Conservation (phyloP, 1,284 basidiomycete species). For the Cutaneotrichosporon spelunceum region DNA sequence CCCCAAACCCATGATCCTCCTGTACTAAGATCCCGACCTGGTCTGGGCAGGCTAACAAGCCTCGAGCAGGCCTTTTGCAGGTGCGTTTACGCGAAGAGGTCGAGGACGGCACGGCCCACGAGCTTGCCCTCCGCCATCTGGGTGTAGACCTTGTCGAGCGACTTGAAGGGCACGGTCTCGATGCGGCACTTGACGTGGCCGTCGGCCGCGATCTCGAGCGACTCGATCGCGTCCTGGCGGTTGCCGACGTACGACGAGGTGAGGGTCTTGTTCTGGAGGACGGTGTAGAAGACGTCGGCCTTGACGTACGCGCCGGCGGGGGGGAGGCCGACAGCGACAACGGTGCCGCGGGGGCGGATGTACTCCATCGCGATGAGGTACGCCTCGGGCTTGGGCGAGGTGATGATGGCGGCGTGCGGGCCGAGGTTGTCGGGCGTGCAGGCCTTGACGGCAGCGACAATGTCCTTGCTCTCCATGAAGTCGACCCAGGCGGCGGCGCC, state of each 20-base stretch:
- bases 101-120: slow-evolving; percentile 64
- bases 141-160: slow-evolving; percentile 62
- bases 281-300: slow-evolving; percentile 67
- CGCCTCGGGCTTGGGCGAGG: slow-evolving; percentile 56
- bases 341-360: slow-evolving; percentile 60
- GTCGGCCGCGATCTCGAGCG: slow-evolving; percentile 65
- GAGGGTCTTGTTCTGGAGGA: slow-evolving; percentile 66
- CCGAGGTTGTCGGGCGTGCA: slow-evolving; percentile 65
- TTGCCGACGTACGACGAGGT: slow-evolving; percentile 72
- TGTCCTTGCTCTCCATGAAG: slow-evolving; percentile 57
- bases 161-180: slow-evolving; percentile 55
- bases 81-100: slow-evolving; percentile 33
- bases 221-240: slow-evolving; percentile 68
- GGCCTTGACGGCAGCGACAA: slow-evolving; percentile 50
- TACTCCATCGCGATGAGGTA: slow-evolving; percentile 71
- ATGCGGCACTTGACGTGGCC: slow-evolving; percentile 66
- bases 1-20: slow-evolving; percentile 5
- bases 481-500: slow-evolving; percentile 79
- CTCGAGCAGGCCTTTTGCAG: slow-evolving; percentile 6
- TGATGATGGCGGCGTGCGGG: slow-evolving; percentile 70
- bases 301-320: slow-evolving; percentile 54
- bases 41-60: neutral
- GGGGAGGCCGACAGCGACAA: slow-evolving; percentile 74
- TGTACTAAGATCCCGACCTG: neutral
- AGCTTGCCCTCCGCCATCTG: slow-evolving; percentile 59